Evolutionary conservation across 169 alveolate genomes (phyloP), one percentile per base, ranked within the genome.

Genomic region (Babesia ovis): DNA sequence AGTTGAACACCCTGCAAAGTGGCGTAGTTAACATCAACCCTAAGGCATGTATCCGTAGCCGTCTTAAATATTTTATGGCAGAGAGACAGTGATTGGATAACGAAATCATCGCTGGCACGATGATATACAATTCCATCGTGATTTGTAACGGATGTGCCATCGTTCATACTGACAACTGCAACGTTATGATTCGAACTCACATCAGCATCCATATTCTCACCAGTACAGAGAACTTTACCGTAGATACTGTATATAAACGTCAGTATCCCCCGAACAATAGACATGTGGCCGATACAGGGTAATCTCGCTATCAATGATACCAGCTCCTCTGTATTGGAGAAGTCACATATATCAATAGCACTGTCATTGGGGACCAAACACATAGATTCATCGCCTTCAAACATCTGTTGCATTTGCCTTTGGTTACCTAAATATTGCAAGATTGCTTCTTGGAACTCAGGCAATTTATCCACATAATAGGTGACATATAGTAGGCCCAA

Each of bases 1-100:
- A 72, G 46, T 25, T 72, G 83, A 3, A 72, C 50, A 11, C 83
- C 72, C 34, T 60, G 74, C 9, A 72, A 35, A 18, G 76, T 61
- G 5, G 83, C 60, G 25, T 58, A 72, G 68, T 72, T 60, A 22
- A 72, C 34, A 42, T 72, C 83, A 3, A 72, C 74, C 6, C 74
- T 48, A 4, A 72, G 31, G 39, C 46, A 60, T 8, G 31, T 39
- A 25, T 50, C 46, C 20, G 74, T 61, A 20, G 76, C 60, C 0
- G 18, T 46, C 31, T 61, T 72, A 53, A 72, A 72, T 42, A 72
- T 31, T 1, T 23, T 23, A 45, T 43, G 64, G 75, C 61, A 50
- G 0, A 14, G 45, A 34, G 32, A 41, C 22, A 72, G 55, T 1
- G 37, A 4, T 34, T 25, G 51, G 27, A 32, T 23, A 32, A 56